Evolutionary conservation across 2,329 filamentous ascomycete genomes (phyloP), one percentile per base, ranked within the genome.

Genomic region (Colletotrichum eremochloae): DNA sequence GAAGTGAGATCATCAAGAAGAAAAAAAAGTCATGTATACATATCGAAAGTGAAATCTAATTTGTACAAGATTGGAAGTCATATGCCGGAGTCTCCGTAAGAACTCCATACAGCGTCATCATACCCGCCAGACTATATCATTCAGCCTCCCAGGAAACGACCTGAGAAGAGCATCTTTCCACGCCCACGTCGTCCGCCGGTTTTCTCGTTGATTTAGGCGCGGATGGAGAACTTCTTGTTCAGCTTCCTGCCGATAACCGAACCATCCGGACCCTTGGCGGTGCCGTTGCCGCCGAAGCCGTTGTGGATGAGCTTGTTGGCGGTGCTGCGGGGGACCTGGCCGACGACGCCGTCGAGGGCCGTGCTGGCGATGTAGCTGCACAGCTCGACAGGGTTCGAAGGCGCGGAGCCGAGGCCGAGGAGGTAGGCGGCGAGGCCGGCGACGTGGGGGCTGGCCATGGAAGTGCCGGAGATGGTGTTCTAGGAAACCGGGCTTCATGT

Each of bases 371-470:
- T 84, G 75, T 83, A 82, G 56, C 77, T 62, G 76, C 83, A 84
- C 44, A 88, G 82, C 46, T 79, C 80, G 36, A 69, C 66, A 29
- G 67, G 42, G 18, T 62, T 24, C 68, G 79, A 80, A 61, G 72
- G 79, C 66, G 80, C 81, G 63, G 69, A 79, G 40, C 89, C 80
- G 20, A 88, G 84, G 40, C 82, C 82, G 69, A 89, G 75, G 56
- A 86, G 78, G 73, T 75, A 75, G 14, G 75, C 75, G 5, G 74
- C 75, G 2, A 76, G 73, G 12, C 75, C 75, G 33, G 70, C 74
- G 48, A 76, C 56, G 66, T 75, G 74, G 18, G 74, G 75, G 31
- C 64, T 74, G 20, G 75, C 75, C 75, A 76, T 76, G 55, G 75
- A 76, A 1, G 75, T 76, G 36, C 75, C 75, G 2, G 75, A 74